phyloP scores from a whole-genome alignment of 345 rosid species.

The Ailanthus altissimus region DNA sequence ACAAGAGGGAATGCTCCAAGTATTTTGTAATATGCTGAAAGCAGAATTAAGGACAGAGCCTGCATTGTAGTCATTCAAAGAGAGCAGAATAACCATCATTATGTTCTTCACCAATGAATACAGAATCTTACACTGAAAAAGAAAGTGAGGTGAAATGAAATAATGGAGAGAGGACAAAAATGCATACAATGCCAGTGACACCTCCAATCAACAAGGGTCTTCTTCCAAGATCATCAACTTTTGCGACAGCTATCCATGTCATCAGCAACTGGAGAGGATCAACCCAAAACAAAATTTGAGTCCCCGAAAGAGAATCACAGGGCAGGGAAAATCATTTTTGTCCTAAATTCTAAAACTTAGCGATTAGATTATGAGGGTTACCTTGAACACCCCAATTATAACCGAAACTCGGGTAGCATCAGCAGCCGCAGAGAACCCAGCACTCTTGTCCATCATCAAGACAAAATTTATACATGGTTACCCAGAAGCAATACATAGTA shows the following conservation, averaged over 20 bases:
- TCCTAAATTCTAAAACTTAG: neutral
- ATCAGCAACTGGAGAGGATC: constrained; percentile 56
- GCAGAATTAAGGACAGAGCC: constrained; percentile 77
- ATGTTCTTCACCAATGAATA: neutral
- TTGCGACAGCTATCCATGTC: constrained; percentile 85
- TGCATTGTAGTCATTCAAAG: constrained; percentile 39
- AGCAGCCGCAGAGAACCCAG: constrained; percentile 97
- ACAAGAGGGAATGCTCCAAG: constrained; percentile 65
- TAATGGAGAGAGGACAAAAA: constrained; percentile 11
- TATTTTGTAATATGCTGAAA: constrained; percentile 81
- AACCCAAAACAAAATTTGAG: constrained; percentile 6
- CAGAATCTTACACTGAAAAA: neutral
- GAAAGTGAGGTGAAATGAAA: neutral
- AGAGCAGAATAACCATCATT: constrained; percentile 8
- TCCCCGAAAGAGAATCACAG: constrained; percentile 6
- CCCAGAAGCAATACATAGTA: neutral
- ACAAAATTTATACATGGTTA: constrained; percentile 16
- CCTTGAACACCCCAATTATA: constrained; percentile 89
- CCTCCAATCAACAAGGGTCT: constrained; percentile 91
- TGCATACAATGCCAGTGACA: constrained; percentile 82
- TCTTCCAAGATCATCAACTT: constrained; percentile 93
- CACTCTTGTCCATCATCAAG: constrained; percentile 51
- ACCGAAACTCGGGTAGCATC: constrained; percentile 96
- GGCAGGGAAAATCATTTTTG: neutral
- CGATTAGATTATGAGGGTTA: constrained; percentile 23